Evolutionary conservation across 371 early-diverging fungal genomes (phyloP).

Genomic region (Nematocida sp.): DNA sequence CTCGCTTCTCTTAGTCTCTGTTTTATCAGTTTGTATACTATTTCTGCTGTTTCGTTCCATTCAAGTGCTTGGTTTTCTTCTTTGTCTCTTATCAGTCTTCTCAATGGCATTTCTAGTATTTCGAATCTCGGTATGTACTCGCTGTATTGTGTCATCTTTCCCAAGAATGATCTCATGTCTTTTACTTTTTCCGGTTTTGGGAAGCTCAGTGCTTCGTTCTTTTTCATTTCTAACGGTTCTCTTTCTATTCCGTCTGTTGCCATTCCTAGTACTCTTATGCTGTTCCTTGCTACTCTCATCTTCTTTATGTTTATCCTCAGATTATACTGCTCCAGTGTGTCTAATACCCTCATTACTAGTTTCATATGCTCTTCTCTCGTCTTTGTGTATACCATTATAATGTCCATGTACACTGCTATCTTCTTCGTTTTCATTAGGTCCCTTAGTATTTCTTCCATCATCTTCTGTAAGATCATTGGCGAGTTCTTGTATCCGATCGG

Average conservation of each 20-base stretch:
- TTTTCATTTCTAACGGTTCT: conserved; percentile 8
- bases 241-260: neutral
- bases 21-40: neutral
- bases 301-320: conserved; percentile 11
- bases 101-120: neutral
- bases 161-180: conserved; percentile 39
- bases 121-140: conserved; percentile 32
- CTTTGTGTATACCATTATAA: conserved; percentile 35
- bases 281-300: neutral
- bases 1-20: neutral
- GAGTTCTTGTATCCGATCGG: conserved; percentile 44
- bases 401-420: conserved; percentile 37
- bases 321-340: neutral
- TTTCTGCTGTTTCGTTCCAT: conserved; percentile 15
- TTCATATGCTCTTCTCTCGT: conserved; percentile 1
- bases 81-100: neutral
- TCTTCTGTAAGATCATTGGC: conserved; percentile 41
- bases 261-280: conserved; percentile 44
- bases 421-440: conserved; percentile 7
- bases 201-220: conserved; percentile 15
- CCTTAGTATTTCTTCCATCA: conserved; percentile 38
- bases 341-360: neutral
- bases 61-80: neutral
- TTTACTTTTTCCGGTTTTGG: neutral
- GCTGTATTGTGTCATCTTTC: conserved; percentile 21